A percentile compares a stretch with the other conserved stretches of the same genome.
phyloP scores from a whole-genome alignment of 2,329 filamentous ascomycete genomes.

The Neoscytalidium dimidiatum region DNA sequence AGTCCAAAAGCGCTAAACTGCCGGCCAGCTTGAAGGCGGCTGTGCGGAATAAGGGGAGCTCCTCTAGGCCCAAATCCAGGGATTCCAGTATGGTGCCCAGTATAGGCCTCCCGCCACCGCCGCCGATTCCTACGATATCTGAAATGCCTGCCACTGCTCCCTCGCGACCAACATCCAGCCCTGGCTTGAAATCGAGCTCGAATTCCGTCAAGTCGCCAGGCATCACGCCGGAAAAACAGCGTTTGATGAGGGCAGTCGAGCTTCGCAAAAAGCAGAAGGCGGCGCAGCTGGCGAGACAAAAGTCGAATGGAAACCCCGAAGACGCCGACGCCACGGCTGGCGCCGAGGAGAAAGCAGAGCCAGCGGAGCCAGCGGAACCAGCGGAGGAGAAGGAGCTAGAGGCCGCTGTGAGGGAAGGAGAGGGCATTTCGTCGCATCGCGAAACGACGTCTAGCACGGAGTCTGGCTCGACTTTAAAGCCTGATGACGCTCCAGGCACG shows the following conservation, averaged over 20 bases:
- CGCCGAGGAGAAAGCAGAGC: conserved; percentile 21
- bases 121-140: conserved; percentile 36
- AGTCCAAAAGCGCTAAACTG: conserved; percentile 69
- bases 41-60: conserved; percentile 23
- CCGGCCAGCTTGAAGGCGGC: conserved; percentile 73
- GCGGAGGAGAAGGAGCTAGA: conserved; percentile 7
- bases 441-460: conserved; percentile 19
- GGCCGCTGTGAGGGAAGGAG: background rate
- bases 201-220: conserved; percentile 42
- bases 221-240: conserved; percentile 87
- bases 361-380: conserved; percentile 66
- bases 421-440: conserved; percentile 8
- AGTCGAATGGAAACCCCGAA: conserved; percentile 21
- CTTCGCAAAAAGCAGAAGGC: conserved; percentile 78
- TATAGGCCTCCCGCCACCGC: conserved; percentile 34
- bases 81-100: conserved; percentile 32
- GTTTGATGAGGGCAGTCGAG: conserved; percentile 92
- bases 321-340: conserved; percentile 20
- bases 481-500: conserved; percentile 7
- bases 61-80: conserved; percentile 37
- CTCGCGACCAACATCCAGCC: conserved; percentile 40
- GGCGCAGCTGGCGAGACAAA: conserved; percentile 35
- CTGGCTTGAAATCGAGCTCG: conserved; percentile 31
- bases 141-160: conserved; percentile 36
- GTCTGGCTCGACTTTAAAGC: conserved; percentile 19